Evolutionary conservation across 805 yeast genomes (phyloP).

Genomic region (Helenozyma baotianmanensis): DNA sequence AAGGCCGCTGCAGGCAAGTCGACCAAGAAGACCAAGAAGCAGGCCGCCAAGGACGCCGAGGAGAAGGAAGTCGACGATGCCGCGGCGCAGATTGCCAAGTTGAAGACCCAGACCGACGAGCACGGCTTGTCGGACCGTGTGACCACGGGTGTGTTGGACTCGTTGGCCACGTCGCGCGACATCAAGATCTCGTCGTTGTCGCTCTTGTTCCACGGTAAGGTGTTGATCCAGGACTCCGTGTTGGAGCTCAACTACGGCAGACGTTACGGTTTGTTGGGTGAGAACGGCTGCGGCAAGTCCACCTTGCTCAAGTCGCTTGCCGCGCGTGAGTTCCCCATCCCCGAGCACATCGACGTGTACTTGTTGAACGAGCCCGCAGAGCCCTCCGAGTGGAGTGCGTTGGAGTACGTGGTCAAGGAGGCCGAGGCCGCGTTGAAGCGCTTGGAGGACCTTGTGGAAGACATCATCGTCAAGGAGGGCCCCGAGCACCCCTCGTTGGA

Average conservation of each 20-base stretch:
- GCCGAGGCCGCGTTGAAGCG: slow-evolving; percentile 91
- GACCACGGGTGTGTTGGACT: slow-evolving; percentile 92
- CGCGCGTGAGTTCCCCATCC: slow-evolving; percentile 93
- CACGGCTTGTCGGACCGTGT: slow-evolving; percentile 96
- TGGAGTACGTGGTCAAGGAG: slow-evolving; percentile 94
- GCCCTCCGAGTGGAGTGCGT: slow-evolving; percentile 85
- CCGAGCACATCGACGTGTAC: slow-evolving; percentile 86
- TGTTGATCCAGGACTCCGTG: slow-evolving; percentile 84
- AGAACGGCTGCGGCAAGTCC: slow-evolving; percentile 98
- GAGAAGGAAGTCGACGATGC: slow-evolving; percentile 54
- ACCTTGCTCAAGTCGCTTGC: slow-evolving; percentile 91
- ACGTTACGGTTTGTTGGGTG: slow-evolving; percentile 96
- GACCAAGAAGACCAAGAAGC: slow-evolving; percentile 60
- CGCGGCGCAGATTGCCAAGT: slow-evolving; percentile 72
- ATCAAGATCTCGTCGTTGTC: slow-evolving; percentile 87
- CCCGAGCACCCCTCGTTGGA: slow-evolving; percentile 88
- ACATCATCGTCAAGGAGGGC: slow-evolving; percentile 82
- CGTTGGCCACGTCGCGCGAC: slow-evolving; percentile 89
- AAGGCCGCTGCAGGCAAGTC: slow-evolving; percentile 64
- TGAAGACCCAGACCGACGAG: slow-evolving; percentile 90
- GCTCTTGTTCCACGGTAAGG: slow-evolving; percentile 95
- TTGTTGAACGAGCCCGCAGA: slow-evolving; percentile 96
- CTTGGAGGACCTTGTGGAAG: slow-evolving; percentile 87
- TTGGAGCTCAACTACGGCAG: slow-evolving; percentile 95
- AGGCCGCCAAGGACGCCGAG: slow-evolving; percentile 48